Conservation (phyloP, 2,329 filamentous ascomycete species). For the Pseudogymnoascus sp. region DNA sequence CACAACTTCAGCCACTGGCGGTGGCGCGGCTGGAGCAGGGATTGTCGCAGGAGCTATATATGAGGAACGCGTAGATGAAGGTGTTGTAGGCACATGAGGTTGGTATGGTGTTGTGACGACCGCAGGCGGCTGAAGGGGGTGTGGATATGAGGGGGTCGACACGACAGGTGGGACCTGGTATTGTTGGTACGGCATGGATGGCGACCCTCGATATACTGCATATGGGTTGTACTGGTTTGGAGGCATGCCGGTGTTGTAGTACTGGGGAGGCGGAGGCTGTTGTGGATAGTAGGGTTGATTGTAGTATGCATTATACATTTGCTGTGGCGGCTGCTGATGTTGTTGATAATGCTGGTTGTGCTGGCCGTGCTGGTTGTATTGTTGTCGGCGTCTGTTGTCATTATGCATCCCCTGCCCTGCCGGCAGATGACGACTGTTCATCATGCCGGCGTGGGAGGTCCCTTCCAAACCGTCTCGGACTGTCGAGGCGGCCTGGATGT, state of each 20-base stretch:
- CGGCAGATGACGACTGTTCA: slow-evolving; percentile 69
- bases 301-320: slow-evolving; percentile 47
- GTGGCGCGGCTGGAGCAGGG: slow-evolving; percentile 35
- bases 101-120: slow-evolving; percentile 49
- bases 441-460: slow-evolving; percentile 59
- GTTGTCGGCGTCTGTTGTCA: slow-evolving; percentile 26
- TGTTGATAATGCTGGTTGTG: slow-evolving; percentile 19
- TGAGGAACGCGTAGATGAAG: slow-evolving; percentile 27
- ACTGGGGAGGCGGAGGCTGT: slow-evolving; percentile 48
- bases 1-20: slow-evolving; percentile 32
- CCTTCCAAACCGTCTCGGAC: slow-evolving; percentile 20
- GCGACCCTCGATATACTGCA: slow-evolving; percentile 39
- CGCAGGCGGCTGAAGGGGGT: slow-evolving; percentile 37
- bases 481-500: slow-evolving; percentile 17
- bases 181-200: slow-evolving; percentile 42
- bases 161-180: slow-evolving; percentile 37
- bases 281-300: slow-evolving; percentile 42
- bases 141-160: slow-evolving; percentile 38
- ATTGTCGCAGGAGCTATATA: slow-evolving; percentile 26
- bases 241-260: slow-evolving; percentile 44
- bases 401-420: slow-evolving; percentile 52
- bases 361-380: slow-evolving; percentile 21
- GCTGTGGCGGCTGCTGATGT: slow-evolving; percentile 29
- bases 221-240: slow-evolving; percentile 41
- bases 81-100: slow-evolving; percentile 37